phyloP scores from a whole-genome alignment of 1,139 yeast species.

The Geotrichum europaeum region DNA sequence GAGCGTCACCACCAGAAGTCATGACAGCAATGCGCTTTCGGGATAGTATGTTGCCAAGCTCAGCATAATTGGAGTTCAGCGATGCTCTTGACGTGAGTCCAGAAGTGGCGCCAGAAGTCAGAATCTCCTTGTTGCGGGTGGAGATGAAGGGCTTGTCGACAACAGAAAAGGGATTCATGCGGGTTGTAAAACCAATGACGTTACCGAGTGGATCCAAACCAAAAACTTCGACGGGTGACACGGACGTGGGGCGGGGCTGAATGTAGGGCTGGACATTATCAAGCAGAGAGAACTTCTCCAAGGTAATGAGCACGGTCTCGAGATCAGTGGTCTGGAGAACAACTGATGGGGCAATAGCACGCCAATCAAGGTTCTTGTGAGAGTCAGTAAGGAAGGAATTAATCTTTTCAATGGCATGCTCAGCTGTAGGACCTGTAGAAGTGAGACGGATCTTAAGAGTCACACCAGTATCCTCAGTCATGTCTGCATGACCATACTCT shows the following conservation, averaged over 20 bases:
- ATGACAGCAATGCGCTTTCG: constrained; percentile 69
- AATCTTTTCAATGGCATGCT: constrained; percentile 17
- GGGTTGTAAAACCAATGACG: constrained; percentile 50
- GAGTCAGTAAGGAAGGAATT: constrained; percentile 13
- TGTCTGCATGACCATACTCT: constrained; percentile 10
- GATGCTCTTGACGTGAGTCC: background rate
- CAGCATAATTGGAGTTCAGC: background rate
- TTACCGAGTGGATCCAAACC: constrained; percentile 58
- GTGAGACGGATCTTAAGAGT: constrained; percentile 34
- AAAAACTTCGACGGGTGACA: constrained; percentile 41
- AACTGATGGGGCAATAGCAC: constrained; percentile 33
- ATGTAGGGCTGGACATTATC: constrained; percentile 20
- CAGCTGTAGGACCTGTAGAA: constrained; percentile 24
- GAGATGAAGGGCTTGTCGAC: constrained; percentile 18
- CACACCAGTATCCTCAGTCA: constrained; percentile 31
- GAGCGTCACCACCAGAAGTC: constrained; percentile 99
- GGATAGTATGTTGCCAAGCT: background rate
- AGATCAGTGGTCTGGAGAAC: constrained; percentile 32
- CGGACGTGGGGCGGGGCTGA: constrained; percentile 34
- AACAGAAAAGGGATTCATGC: constrained; percentile 32
- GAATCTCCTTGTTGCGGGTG: constrained; percentile 6
- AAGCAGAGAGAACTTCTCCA: constrained; percentile 13
- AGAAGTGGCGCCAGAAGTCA: constrained; percentile 5
- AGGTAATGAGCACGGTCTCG: constrained; percentile 18
- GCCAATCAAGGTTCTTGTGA: constrained; percentile 33